Evolutionary conservation across 169 alveolate genomes (phyloP).

Genomic region (Cyclospora cayetanensis): DNA sequence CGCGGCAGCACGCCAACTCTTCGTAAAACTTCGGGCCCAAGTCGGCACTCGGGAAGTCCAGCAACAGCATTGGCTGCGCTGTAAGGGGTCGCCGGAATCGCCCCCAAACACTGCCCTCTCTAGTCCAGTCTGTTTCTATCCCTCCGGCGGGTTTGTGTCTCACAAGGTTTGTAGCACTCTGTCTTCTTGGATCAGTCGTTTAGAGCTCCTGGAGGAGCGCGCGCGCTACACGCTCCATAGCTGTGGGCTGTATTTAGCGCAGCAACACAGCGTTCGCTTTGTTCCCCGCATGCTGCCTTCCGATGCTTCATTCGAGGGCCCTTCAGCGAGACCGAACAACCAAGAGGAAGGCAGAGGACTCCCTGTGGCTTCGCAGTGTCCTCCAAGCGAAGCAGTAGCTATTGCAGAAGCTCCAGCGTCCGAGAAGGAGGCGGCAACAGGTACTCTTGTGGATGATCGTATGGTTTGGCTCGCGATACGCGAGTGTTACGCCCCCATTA

Average conservation of each 20-base stretch:
- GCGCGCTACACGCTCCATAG: neutral
- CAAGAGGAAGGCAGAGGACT: neutral
- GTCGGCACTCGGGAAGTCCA: neutral
- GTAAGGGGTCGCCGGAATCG: neutral
- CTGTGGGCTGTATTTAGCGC: neutral
- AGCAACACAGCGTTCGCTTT: neutral
- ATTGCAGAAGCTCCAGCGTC: slow-evolving; percentile 27
- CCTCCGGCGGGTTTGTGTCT: neutral
- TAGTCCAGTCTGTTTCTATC: neutral
- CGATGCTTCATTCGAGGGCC: too few relatives aligned
- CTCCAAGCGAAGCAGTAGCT: neutral
- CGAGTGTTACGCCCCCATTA: too few relatives aligned
- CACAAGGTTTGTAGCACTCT: neutral
- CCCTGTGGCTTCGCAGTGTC: neutral
- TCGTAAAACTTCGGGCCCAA: neutral
- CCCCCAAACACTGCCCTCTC: neutral
- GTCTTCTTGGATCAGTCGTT: too few relatives aligned
- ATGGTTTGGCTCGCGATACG: too few relatives aligned
- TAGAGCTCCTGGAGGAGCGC: neutral
- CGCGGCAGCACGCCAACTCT: neutral
- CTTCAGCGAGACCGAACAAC: neutral
- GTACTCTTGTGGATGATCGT: too few relatives aligned
- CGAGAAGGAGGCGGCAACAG: slow-evolving; percentile 4
- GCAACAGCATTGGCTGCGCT: neutral
- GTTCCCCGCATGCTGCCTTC: too few relatives aligned